Base-by-base conservation (phyloP, 1,139 yeast genomes). In the Pichia kudriavzevii region DNA sequence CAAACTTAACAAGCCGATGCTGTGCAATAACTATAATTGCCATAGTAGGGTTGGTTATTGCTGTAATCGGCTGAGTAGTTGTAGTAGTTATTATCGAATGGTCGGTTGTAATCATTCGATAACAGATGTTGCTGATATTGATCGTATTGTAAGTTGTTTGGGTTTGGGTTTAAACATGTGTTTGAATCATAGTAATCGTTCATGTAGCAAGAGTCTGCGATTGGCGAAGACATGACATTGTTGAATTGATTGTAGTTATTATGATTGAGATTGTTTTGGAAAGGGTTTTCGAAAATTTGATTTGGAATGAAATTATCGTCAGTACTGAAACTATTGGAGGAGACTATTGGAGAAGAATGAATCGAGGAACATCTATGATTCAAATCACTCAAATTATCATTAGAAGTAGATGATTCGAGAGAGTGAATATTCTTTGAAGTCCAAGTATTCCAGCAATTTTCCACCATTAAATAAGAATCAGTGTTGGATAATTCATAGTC, bases 401-500 rank as follows among this genome's bases (percentile, higher is more conserved):
- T 27, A 13, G 19, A 29, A 12, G 20, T 12, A 12, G 11, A 19
- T 32, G 20, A 28, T 17, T 27, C 24, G 14, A 26, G 13, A 17
- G 34, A 32, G 11, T 43, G 43, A 24, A 36, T 31, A 23, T 47
- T 46, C 41, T 53, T 54, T n/a, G 39, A 41, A 39, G 57, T 53
- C 60, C 60, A 56, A 14, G 58, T 55, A 30, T 44, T 44, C 60
- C 60, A 56, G 35, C 59, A 56, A 25, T 50, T 55, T 41, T 55
- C 59, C 26, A 56, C 52, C 36, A 56, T 47, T 11, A 43, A 26
- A 28, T 36, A 55, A 14, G 55, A 55, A 19, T 48, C 45, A 12
- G 53, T 53, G 28, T 54, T 50, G 33, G 66, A 70, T 40, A 73
- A 59, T 43, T 62, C 63, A 74, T 76, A 72, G 39, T 45, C 43